Conservation (phyloP, 164 flowering plant species). For the Stephania yunnanensis region DNA sequence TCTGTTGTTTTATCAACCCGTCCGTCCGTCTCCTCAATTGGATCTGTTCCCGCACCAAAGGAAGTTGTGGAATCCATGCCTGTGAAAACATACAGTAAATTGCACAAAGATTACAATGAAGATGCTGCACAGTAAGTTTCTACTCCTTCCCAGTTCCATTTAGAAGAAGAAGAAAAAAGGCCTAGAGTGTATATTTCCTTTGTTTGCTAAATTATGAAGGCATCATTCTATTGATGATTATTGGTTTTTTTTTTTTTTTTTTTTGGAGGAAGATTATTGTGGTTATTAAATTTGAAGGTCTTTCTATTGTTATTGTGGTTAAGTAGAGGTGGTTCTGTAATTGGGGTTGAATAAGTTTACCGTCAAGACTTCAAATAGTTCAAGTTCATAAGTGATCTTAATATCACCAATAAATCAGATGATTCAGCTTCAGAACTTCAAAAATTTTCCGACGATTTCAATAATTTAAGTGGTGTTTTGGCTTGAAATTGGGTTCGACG, state of each 20-base stretch:
- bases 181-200: background rate
- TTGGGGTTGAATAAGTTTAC: background rate
- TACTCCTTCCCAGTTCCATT: slow-evolving; percentile 10
- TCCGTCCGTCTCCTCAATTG: slow-evolving; percentile 78
- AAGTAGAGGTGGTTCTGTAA: background rate
- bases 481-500: too few relatives aligned
- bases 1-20: slow-evolving; percentile 83
- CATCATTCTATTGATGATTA: background rate
- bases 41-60: slow-evolving; percentile 91
- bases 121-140: slow-evolving; percentile 77
- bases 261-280: too few relatives aligned
- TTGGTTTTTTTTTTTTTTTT: background rate
- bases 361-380: background rate
- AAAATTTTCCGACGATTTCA: too few relatives aligned
- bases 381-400: too few relatives aligned
- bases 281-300: background rate
- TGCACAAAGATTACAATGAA: slow-evolving; percentile 47
- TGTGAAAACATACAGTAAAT: slow-evolving; percentile 46
- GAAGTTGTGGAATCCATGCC: slow-evolving; percentile 88
- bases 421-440: too few relatives aligned
- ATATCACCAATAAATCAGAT: too few relatives aligned
- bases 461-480: too few relatives aligned
- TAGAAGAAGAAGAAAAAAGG: background rate
- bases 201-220: background rate
- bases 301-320: background rate